Conservation (phyloP, 129 eudicot species). For the Chrysanthemum seticuspe region DNA sequence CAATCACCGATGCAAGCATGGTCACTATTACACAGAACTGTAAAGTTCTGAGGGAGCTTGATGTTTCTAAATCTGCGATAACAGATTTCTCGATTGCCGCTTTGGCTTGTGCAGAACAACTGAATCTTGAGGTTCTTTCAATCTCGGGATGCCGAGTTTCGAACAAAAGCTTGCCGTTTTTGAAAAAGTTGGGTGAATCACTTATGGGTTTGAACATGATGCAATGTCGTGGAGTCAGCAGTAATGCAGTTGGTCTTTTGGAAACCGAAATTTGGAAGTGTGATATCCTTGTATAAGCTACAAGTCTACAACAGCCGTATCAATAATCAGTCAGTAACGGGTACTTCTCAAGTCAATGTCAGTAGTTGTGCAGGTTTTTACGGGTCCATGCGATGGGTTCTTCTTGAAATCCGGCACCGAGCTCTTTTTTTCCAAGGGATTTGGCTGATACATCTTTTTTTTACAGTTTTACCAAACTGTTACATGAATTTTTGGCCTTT, state of each 20-base stretch:
- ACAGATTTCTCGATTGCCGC: constrained; percentile 64
- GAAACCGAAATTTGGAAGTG: constrained; percentile 51
- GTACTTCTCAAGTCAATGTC: constrained; percentile 21
- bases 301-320: not conserved
- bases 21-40: constrained; percentile 57
- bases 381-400: constrained; percentile 48
- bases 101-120: constrained; percentile 51
- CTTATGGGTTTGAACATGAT: constrained; percentile 58
- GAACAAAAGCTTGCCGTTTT: constrained; percentile 54
- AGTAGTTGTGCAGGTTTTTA: constrained; percentile 40
- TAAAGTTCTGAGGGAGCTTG: constrained; percentile 50
- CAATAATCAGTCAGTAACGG: not conserved
- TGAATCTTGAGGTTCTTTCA: constrained; percentile 55
- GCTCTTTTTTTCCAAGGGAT: constrained; percentile 54
- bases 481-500: constrained; percentile 49
- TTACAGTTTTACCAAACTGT: constrained; percentile 62
- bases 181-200: constrained; percentile 51
- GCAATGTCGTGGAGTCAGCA: constrained; percentile 50
- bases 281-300: constrained; percentile 56
- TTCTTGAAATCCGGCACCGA: constrained; percentile 29
- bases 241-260: constrained; percentile 41
- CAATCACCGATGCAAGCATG: constrained; percentile 56
- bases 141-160: constrained; percentile 54
- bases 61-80: constrained; percentile 55
- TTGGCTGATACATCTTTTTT: constrained; percentile 43